phyloP scores from a whole-genome alignment of 306 rosid genomes.

The Cucumis sativus region DNA sequence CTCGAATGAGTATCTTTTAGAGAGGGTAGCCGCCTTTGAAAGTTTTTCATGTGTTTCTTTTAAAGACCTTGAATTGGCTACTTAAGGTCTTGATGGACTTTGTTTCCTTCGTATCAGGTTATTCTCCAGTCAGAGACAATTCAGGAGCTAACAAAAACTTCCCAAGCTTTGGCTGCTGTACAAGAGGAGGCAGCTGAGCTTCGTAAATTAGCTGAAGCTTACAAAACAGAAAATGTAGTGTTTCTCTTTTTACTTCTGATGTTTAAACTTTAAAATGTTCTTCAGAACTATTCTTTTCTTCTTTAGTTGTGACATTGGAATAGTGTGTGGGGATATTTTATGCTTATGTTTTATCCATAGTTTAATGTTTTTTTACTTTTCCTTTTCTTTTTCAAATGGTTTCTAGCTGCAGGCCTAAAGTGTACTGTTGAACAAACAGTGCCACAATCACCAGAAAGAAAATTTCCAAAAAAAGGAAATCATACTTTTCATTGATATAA shows the following conservation, averaged over 20 bases:
- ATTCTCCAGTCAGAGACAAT: slow-evolving; percentile 92
- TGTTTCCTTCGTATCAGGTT: slow-evolving; percentile 37
- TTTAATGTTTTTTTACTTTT: too few relatives aligned
- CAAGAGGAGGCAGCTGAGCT: slow-evolving; percentile 63
- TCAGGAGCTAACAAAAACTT: slow-evolving; percentile 84
- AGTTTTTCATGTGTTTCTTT: neutral
- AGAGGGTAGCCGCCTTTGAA: neutral
- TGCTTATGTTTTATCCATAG: neutral
- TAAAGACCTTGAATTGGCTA: neutral
- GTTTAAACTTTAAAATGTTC: neutral
- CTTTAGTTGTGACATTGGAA: neutral
- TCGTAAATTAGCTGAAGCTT: slow-evolving; percentile 40
- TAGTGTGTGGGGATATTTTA: neutral
- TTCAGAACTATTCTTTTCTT: neutral
- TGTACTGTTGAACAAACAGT: neutral
- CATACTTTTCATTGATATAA: too few relatives aligned
- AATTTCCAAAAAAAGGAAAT: neutral
- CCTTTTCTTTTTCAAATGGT: neutral
- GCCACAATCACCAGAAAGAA: neutral
- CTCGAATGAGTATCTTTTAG: neutral
- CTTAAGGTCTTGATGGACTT: neutral
- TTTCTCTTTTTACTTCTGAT: neutral
- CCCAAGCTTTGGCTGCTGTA: slow-evolving; percentile 52
- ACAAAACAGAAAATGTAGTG: slow-evolving; percentile 55
- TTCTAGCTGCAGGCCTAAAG: neutral